Percentiles rank a stretch among this genome's conserved stretches.
Conservation (phyloP, 257 asterid species). For the Nicotiana undulata region DNA sequence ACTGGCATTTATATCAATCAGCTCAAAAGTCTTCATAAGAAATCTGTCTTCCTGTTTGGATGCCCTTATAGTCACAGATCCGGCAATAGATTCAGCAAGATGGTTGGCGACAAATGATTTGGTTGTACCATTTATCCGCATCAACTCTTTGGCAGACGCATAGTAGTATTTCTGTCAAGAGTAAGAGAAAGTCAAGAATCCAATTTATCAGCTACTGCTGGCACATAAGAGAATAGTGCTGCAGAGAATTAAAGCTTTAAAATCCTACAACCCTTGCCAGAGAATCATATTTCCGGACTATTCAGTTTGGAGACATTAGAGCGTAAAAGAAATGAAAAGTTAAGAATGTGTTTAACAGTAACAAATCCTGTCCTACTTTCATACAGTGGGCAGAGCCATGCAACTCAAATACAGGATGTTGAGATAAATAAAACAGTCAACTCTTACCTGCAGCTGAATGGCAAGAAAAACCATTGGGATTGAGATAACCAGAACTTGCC, state of each 20-base stretch:
- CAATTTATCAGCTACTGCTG: conserved; percentile 5
- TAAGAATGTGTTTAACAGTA: not conserved
- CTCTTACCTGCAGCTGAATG: conserved; percentile 72
- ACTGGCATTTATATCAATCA: conserved; percentile 72
- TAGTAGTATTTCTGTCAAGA: conserved; percentile 64
- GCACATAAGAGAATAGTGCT: not conserved
- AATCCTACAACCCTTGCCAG: not conserved
- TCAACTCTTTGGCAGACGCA: conserved; percentile 77
- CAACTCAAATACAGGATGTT: not conserved
- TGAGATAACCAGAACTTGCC: conserved; percentile 81
- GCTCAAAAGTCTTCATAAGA: conserved; percentile 58
- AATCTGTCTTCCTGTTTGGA: conserved; percentile 79
- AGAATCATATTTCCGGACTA: not conserved
- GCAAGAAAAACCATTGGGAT: conserved; percentile 77
- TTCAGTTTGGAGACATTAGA: not conserved
- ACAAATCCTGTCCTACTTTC: not conserved
- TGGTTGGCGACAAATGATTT: conserved; percentile 91
- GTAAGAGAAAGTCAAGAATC: not conserved
- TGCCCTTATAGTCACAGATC: conserved; percentile 74
- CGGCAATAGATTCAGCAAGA: conserved; percentile 81
- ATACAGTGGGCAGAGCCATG: not conserved
- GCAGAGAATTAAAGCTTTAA: not conserved
- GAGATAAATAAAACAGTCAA: not conserved
- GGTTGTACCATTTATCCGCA: conserved; percentile 94
- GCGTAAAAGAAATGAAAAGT: not conserved